Evolutionary conservation across 345 rosid species (phyloP).

Genomic region (Ricinus communis): DNA sequence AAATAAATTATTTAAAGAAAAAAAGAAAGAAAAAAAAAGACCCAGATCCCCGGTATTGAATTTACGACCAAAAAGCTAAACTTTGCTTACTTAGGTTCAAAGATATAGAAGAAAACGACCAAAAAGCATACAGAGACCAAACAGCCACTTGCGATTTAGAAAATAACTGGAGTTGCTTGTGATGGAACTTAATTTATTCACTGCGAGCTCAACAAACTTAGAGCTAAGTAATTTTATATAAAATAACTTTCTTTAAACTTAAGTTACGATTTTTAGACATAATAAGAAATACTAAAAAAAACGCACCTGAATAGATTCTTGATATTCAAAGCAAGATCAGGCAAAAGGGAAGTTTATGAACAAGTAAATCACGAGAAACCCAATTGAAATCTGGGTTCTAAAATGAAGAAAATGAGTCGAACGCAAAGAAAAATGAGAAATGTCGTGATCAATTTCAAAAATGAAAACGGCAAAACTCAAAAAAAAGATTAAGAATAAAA

Average conservation of each 20-base stretch:
- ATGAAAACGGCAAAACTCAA: not conserved
- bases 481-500: not conserved
- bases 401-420: not conserved
- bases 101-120: conserved; percentile 27
- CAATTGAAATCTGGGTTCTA: conserved; percentile 4
- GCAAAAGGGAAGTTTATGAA: not conserved
- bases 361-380: conserved; percentile 7
- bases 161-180: not conserved
- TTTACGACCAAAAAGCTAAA: conserved; percentile 18
- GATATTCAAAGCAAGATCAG: conserved; percentile 6
- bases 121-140: conserved; percentile 14
- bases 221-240: not conserved
- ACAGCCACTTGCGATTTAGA: not conserved
- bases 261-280: no score
- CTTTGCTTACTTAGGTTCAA: conserved; percentile 35
- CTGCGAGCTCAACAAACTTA: not conserved
- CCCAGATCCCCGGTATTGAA: conserved; percentile 9
- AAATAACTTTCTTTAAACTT: not conserved
- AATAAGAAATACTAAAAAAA: not conserved
- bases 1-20: no score
- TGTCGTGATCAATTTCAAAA: not conserved
- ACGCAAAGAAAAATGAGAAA: conserved; percentile 2
- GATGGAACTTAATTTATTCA: conserved; percentile 2
- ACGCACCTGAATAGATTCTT: conserved; percentile 10
- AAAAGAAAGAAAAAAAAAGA: not conserved